Conservation (phyloP, 2,329 filamentous ascomycete species). For the Tolypocladium pustulatum region DNA sequence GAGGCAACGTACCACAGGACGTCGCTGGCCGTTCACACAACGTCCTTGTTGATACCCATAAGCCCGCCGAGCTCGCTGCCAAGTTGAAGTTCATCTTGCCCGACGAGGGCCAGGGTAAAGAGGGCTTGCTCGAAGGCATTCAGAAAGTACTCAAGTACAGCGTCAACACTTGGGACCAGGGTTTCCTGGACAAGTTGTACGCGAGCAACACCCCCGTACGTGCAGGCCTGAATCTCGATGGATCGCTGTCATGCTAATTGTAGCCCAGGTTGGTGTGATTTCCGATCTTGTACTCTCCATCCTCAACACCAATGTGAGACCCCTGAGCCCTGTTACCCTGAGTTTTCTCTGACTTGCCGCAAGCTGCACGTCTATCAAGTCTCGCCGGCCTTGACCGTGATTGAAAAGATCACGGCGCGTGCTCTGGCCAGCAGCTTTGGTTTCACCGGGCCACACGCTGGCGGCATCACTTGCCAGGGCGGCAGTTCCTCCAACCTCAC, state of each 20-base stretch:
- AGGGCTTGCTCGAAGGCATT: constrained; percentile 64
- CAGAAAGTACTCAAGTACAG: constrained; percentile 68
- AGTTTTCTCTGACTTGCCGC: neutral
- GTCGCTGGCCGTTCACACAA: constrained; percentile 34
- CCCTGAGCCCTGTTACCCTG: neutral
- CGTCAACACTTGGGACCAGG: constrained; percentile 98
- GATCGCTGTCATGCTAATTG: constrained; percentile 2
- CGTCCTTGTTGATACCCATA: constrained; percentile 52
- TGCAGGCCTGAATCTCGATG: constrained; percentile 1
- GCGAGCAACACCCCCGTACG: constrained; percentile 73
- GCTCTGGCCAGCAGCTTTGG: constrained; percentile 69
- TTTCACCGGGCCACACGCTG: constrained; percentile 56
- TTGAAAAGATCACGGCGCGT: constrained; percentile 74
- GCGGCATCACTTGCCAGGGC: constrained; percentile 71
- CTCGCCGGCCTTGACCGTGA: constrained; percentile 74
- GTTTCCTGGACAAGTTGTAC: constrained; percentile 93
- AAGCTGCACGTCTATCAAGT: constrained; percentile 83
- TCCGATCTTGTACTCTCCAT: constrained; percentile 76
- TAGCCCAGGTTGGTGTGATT: constrained; percentile 60
- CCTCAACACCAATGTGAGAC: constrained; percentile 75
- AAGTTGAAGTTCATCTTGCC: constrained; percentile 51
- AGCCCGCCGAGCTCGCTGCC: constrained; percentile 45
- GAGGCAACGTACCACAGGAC: constrained; percentile 36
- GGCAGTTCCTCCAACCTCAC: constrained; percentile 78
- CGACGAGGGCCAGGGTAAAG: constrained; percentile 48